Percentiles rank a stretch among this genome's conserved stretches.
These are phyloP conservation scores for Carex littledalei DNA, from an alignment of 176 grass and related monocot species.

Conservation along the genomic window DNA sequence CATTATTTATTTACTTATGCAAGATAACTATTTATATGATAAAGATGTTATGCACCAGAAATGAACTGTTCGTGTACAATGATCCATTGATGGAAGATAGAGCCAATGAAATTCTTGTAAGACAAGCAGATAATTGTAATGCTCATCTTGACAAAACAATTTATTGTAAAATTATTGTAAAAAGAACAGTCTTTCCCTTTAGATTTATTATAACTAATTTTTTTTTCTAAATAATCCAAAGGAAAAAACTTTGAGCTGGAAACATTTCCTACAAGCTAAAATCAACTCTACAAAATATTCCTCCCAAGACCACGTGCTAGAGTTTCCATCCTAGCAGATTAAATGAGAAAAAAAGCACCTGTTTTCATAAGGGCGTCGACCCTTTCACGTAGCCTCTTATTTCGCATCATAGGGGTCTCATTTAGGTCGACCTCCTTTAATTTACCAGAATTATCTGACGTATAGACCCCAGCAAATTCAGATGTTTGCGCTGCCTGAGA, in stretches of 20 bases:
- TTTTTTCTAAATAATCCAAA: not conserved
- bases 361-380: conserved; percentile 76
- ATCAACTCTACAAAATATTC: conserved; percentile 9
- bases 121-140: not conserved
- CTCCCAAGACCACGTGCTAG: not conserved
- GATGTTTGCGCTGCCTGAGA: conserved; percentile 68
- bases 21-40: not conserved
- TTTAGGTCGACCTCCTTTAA: conserved; percentile 93
- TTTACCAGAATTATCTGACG: conserved; percentile 44
- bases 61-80: not conserved
- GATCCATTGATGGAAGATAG: not conserved
- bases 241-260: conserved; percentile 12
- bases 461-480: conserved; percentile 48
- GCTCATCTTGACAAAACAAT: not conserved
- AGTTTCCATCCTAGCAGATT: not conserved
- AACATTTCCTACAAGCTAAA: not conserved
- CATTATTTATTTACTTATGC: not conserved
- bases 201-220: not conserved
- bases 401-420: conserved; percentile 74
- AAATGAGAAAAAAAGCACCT: conserved; percentile 40
- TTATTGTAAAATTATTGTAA: not conserved
- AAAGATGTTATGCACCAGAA: not conserved
- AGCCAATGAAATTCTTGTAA: not conserved
- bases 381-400: conserved; percentile 72
- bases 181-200: not conserved